Percentiles rank a stretch among this genome's conserved stretches.
Evolutionary conservation across 345 rosid genomes (phyloP).

Genomic region (Pistacia vera): DNA sequence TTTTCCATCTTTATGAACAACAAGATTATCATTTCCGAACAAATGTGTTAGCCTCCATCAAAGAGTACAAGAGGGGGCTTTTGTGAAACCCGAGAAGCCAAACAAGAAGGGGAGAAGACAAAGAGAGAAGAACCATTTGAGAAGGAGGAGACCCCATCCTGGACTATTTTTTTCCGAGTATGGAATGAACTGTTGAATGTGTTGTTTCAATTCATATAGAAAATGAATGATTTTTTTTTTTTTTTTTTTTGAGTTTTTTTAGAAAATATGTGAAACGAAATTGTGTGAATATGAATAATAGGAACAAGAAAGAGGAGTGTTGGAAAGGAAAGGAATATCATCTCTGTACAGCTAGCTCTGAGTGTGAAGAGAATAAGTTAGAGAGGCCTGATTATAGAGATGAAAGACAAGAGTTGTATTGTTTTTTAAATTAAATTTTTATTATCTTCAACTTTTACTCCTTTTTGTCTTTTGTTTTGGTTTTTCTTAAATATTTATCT

Average conservation of each 20-base stretch:
- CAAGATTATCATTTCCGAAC: slow-evolving; percentile 84
- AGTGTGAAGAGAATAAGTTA: not conserved
- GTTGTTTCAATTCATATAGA: too few species aligned
- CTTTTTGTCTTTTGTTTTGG: not conserved
- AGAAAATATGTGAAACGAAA: not conserved
- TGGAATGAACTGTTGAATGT: not conserved
- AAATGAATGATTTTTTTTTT: not conserved
- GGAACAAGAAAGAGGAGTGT: slow-evolving; percentile 14
- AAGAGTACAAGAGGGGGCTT: slow-evolving; percentile 62
- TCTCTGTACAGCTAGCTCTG: not conserved
- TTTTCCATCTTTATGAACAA: slow-evolving; percentile 75
- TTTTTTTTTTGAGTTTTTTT: too few species aligned
- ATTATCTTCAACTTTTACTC: not conserved
- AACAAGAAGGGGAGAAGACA: slow-evolving; percentile 38
- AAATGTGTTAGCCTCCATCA: slow-evolving; percentile 92
- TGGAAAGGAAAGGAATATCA: slow-evolving; percentile 16
- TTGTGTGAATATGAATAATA: not conserved
- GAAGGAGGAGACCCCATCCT: slow-evolving; percentile 35
- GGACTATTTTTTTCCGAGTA: not conserved
- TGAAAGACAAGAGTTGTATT: not conserved
- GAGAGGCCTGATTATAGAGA: slow-evolving; percentile 25
- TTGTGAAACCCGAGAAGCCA: slow-evolving; percentile 55
- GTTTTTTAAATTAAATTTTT: not conserved
- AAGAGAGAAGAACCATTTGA: slow-evolving; percentile 28
- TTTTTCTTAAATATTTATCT: not conserved